A percentile compares a stretch with the other conserved stretches of the same genome.
Evolutionary conservation across 345 rosid species (phyloP).

Genomic region (Raphanus raphanistrum): DNA sequence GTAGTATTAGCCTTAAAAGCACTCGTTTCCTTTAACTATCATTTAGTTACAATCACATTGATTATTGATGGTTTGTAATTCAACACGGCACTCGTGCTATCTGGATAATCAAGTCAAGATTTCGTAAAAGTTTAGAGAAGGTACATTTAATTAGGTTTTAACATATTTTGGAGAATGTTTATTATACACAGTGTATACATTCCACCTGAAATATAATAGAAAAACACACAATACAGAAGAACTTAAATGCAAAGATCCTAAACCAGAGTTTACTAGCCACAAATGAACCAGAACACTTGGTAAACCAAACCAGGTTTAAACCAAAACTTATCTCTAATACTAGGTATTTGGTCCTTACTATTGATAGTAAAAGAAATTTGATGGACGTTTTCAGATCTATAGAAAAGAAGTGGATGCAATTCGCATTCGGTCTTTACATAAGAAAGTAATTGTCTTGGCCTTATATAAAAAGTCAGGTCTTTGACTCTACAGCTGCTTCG

Average conservation of each 20-base stretch:
- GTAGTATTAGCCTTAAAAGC: neutral
- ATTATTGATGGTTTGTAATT: neutral
- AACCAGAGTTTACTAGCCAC: neutral
- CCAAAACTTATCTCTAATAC: neutral
- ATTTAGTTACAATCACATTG: neutral
- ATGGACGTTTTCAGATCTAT: neutral
- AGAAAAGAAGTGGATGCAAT: neutral
- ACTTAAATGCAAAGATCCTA: neutral
- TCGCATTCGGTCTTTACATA: constrained; percentile 4
- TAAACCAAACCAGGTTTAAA: neutral
- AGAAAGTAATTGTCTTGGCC: neutral
- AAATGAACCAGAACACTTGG: neutral
- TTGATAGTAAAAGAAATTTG: neutral
- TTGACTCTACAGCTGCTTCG: constrained; percentile 17
- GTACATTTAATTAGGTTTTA: neutral
- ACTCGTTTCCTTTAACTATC: neutral
- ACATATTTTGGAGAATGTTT: neutral
- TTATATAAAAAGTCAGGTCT: neutral
- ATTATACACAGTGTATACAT: neutral
- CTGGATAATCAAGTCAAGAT: neutral
- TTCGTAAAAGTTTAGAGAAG: neutral
- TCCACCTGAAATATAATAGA: neutral
- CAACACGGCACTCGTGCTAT: neutral
- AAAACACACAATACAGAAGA: neutral
- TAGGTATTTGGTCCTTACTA: neutral